These are phyloP conservation scores for Ophiobolus disseminans DNA, from an alignment of 2,329 filamentous ascomycete genomes.

Conservation along the genomic window DNA sequence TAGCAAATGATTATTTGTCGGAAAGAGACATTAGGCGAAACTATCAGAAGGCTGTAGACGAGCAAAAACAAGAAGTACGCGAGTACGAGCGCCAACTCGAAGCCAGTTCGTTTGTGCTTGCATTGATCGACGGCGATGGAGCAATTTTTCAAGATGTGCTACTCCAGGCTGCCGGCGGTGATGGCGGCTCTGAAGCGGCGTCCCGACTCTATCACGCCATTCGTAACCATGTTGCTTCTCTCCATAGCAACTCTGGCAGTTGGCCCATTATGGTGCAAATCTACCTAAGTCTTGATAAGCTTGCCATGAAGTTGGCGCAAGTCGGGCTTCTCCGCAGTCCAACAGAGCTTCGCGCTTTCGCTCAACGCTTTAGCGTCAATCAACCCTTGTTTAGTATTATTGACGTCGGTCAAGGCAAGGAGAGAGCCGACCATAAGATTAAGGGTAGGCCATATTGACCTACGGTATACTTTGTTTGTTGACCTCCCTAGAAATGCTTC, in stretches of 20 bases:
- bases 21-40: constrained; percentile 42
- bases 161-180: constrained; percentile 47
- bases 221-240: constrained; percentile 49
- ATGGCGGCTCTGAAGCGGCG: constrained; percentile 57
- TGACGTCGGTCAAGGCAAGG: constrained; percentile 57
- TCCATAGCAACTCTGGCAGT: constrained; percentile 51
- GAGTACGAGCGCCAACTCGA: constrained; percentile 38
- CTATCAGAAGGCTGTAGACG: constrained; percentile 37
- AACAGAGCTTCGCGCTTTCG: constrained; percentile 52
- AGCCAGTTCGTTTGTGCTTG: constrained; percentile 54
- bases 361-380: constrained; percentile 53
- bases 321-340: constrained; percentile 50
- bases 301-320: constrained; percentile 51
- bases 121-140: constrained; percentile 59
- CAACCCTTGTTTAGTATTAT: constrained; percentile 57
- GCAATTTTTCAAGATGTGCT: constrained; percentile 56
- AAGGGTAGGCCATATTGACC: constrained; percentile 37
- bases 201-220: constrained; percentile 52
- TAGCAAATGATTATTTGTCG: constrained; percentile 41
- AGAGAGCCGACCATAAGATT: constrained; percentile 57
- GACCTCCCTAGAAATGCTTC: constrained; percentile 50
- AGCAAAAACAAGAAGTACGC: constrained; percentile 24
- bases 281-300: constrained; percentile 56
- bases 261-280: constrained; percentile 57
- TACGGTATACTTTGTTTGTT: constrained; percentile 2